Percentiles rank a stretch among this genome's conserved stretches.
These are phyloP conservation scores for Citrullus amarus DNA, from an alignment of 306 rosid species.

Conservation along the genomic window DNA sequence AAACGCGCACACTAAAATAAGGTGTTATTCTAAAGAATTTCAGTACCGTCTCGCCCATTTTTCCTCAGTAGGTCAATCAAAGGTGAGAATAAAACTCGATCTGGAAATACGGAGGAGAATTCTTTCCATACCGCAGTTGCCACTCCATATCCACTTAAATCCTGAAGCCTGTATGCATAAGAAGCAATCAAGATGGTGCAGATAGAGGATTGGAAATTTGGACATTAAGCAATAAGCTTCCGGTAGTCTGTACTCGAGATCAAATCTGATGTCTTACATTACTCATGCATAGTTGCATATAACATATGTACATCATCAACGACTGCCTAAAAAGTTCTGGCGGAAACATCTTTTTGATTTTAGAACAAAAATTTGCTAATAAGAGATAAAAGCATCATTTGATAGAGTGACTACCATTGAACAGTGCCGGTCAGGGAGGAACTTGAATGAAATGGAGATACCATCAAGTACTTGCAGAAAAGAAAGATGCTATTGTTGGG, in stretches of 20 bases:
- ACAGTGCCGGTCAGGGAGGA: neutral
- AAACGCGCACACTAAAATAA: neutral
- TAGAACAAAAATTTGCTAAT: neutral
- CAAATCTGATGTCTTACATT: neutral
- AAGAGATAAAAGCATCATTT: neutral
- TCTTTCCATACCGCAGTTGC: slow-evolving; percentile 46
- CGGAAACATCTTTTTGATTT: neutral
- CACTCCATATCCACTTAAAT: slow-evolving; percentile 84
- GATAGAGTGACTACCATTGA: neutral
- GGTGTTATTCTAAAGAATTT: neutral
- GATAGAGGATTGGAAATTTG: neutral
- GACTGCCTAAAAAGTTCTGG: neutral
- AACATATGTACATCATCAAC: neutral
- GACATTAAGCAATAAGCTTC: neutral
- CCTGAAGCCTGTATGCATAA: slow-evolving; percentile 69
- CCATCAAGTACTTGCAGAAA: neutral
- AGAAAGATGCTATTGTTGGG: neutral
- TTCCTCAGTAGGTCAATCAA: slow-evolving; percentile 53
- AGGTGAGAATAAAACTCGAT: slow-evolving; percentile 49
- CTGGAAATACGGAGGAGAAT: slow-evolving; percentile 48
- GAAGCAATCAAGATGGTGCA: neutral
- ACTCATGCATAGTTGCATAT: neutral
- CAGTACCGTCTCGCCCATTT: slow-evolving; percentile 72
- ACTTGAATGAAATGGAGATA: neutral
- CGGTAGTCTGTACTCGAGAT: neutral